Conservation (phyloP, 2,329 filamentous ascomycete genomes). For the Aureobasidium sp. region DNA sequence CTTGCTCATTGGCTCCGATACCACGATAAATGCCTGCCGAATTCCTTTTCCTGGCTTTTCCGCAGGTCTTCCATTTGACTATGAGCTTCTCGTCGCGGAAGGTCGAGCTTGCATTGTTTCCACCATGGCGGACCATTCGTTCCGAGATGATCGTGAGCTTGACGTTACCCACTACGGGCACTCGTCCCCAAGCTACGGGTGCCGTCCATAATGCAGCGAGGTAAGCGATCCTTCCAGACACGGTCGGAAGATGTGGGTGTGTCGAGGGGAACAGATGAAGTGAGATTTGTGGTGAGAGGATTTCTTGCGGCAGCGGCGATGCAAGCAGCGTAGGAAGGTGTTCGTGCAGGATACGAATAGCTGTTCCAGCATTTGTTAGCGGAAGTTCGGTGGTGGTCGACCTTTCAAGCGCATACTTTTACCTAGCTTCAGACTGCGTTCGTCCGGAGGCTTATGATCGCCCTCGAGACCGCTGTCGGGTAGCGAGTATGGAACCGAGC, state of each 20-base stretch:
- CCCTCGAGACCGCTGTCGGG: background rate
- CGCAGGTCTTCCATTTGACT: slow-evolving; percentile 76
- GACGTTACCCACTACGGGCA: slow-evolving; percentile 86
- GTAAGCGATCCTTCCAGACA: slow-evolving; percentile 83
- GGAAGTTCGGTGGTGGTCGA: background rate
- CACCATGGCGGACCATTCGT: slow-evolving; percentile 63
- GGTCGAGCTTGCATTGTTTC: slow-evolving; percentile 28
- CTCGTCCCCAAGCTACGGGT: slow-evolving; percentile 87
- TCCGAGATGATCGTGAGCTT: slow-evolving; percentile 80
- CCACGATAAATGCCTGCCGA: slow-evolving; percentile 38
- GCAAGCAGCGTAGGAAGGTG: slow-evolving; percentile 53
- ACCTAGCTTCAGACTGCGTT: slow-evolving; percentile 53
- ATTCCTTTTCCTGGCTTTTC: slow-evolving; percentile 40
- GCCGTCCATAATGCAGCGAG: slow-evolving; percentile 92
- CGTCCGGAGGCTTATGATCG: slow-evolving; percentile 42
- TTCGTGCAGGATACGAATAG: slow-evolving; percentile 52
- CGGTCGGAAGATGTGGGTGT: slow-evolving; percentile 82
- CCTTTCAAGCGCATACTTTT: slow-evolving; percentile 40
- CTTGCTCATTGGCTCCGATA: slow-evolving; percentile 34
- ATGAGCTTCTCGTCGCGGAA: slow-evolving; percentile 67
- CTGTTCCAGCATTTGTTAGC: slow-evolving; percentile 26
- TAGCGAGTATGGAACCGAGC: background rate
- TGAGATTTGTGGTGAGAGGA: slow-evolving; percentile 53
- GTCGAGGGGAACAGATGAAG: slow-evolving; percentile 62
- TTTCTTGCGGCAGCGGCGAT: slow-evolving; percentile 52